phyloP scores from a whole-genome alignment of 2,329 filamentous ascomycete species.

The Aspergillus neoniger region DNA sequence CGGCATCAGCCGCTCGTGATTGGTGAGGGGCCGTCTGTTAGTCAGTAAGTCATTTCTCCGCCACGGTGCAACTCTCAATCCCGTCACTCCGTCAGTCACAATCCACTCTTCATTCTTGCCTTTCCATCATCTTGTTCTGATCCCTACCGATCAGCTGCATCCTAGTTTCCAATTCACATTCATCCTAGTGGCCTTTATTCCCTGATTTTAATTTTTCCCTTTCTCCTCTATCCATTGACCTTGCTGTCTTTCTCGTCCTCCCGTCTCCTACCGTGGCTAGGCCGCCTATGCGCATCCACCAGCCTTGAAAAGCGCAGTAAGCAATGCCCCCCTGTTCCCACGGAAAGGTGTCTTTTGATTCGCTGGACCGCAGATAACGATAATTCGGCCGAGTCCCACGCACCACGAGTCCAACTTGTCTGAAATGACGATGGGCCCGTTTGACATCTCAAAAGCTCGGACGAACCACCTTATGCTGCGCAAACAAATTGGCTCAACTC shows the following conservation, averaged over 20 bases:
- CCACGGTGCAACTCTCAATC: neutral
- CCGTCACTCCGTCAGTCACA: neutral
- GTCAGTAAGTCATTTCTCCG: slow-evolving; percentile 3
- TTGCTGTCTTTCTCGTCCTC: neutral
- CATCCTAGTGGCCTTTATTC: neutral
- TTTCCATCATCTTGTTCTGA: neutral
- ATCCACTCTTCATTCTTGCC: neutral
- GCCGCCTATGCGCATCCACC: neutral
- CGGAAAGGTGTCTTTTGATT: slow-evolving; percentile 10
- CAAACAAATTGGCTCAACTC: neutral
- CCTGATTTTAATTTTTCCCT: neutral
- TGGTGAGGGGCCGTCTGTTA: neutral
- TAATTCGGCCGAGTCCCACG: slow-evolving; percentile 16
- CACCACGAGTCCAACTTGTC: neutral
- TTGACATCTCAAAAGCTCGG: slow-evolving; percentile 4
- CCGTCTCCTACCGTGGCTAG: neutral
- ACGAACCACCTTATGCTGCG: slow-evolving; percentile 5
- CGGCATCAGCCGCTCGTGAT: neutral
- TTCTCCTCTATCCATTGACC: neutral
- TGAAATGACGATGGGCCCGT: slow-evolving; percentile 1
- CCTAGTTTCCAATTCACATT: too few species aligned
- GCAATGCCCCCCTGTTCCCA: slow-evolving; percentile 9
- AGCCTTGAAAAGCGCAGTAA: neutral
- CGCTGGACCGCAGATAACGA: slow-evolving; percentile 9
- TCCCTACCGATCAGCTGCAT: too few species aligned